phyloP scores from a whole-genome alignment of 768 basidiomycete species.

The Favolaschia claudopus region DNA sequence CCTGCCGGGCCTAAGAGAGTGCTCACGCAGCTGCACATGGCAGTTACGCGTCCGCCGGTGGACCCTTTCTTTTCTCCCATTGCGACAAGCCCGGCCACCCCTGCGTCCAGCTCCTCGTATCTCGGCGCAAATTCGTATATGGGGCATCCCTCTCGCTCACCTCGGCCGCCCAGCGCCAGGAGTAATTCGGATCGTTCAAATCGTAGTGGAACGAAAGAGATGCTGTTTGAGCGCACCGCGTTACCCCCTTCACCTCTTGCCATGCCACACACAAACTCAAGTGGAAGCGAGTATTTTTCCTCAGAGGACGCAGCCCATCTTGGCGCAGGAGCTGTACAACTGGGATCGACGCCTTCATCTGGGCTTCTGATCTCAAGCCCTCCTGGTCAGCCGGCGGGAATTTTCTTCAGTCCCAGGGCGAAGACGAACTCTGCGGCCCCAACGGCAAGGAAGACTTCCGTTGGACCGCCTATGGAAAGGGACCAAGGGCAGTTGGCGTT shows the following conservation, averaged over 20 bases:
- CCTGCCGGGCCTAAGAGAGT: constrained; percentile 95
- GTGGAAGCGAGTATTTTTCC: constrained; percentile 84
- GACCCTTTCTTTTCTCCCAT: constrained; percentile 96
- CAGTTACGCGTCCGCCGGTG: constrained; percentile 82
- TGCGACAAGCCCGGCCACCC: constrained; percentile 87
- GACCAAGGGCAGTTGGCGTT: constrained; percentile 48
- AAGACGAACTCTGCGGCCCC: constrained; percentile 35
- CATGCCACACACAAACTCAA: too few relatives aligned
- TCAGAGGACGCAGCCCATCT: constrained; percentile 68
- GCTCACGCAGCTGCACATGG: constrained; percentile 91
- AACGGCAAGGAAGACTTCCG: constrained; percentile 36
- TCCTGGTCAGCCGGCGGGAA: constrained; percentile 93
- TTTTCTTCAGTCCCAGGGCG: constrained; percentile 88
- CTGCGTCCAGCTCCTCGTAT: constrained; percentile 59
- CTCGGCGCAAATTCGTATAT: constrained; percentile 45
- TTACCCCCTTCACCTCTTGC: constrained; percentile 73
- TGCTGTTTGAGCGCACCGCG: constrained; percentile 44
- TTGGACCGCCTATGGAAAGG: constrained; percentile 53
- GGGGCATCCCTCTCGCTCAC: constrained; percentile 38
- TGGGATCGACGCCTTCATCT: constrained; percentile 80
- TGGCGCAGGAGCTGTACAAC: too few relatives aligned
- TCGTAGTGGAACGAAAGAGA: constrained; percentile 59
- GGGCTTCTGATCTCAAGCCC: constrained; percentile 92
- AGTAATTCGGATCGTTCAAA: constrained; percentile 68
- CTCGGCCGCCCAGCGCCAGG: constrained; percentile 61